phyloP scores from a whole-genome alignment of 208 protist genomes.

The Vickermania ingenoplastis region DNA sequence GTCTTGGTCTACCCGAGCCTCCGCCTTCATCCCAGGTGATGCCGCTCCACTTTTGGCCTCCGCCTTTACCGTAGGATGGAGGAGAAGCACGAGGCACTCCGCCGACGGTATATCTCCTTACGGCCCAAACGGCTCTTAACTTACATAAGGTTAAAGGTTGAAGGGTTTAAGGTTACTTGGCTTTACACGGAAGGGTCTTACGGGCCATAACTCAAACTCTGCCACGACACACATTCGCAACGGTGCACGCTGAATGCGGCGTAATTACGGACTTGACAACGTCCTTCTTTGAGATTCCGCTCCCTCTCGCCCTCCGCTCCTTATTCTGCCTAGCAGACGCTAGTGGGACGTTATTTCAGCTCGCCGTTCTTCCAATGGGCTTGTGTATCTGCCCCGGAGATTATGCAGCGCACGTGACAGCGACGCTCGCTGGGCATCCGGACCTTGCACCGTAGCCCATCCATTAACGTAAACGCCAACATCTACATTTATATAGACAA shows the following conservation, averaged over 20 bases:
- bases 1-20: no score
- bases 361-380: constrained; percentile 14
- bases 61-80: constrained; percentile 10
- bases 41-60: neutral
- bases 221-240: neutral
- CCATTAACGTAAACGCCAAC: neutral
- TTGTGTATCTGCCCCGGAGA: constrained; percentile 16
- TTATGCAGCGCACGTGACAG: constrained; percentile 13
- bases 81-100: constrained; percentile 6
- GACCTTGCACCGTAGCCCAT: constrained; percentile 6
- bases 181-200: constrained; percentile 7
- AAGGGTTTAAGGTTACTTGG: no score
- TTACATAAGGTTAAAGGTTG: no score
- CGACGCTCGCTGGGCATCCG: constrained; percentile 8
- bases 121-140: constrained; percentile 10
- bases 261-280: constrained; percentile 10
- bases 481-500: constrained; percentile 21
- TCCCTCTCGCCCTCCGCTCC: neutral
- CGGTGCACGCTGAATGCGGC: constrained; percentile 7
- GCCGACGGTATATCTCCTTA: constrained; percentile 7
- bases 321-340: constrained; percentile 3
- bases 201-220: neutral
- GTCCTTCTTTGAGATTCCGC: constrained; percentile 11
- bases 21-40: neutral
- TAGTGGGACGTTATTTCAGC: constrained; percentile 5